Conservation (phyloP, 345 rosid genomes). For the Psidium friedrichsthalianum region DNA sequence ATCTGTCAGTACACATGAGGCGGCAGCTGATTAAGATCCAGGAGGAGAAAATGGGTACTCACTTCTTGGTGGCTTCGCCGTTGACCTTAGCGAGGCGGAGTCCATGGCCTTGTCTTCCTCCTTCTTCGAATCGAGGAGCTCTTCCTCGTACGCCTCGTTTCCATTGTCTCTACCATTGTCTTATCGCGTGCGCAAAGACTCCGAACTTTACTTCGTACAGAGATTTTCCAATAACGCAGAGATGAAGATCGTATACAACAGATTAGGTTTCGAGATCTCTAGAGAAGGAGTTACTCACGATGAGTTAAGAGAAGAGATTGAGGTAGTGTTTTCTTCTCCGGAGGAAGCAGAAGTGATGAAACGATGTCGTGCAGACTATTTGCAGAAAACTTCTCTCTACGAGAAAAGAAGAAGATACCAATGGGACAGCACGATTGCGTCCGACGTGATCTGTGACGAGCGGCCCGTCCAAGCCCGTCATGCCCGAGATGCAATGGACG, state of each 20-base stretch:
- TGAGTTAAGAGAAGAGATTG: background rate
- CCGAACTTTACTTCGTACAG: background rate
- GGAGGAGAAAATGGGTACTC: constrained; percentile 1
- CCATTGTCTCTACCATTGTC: constrained; percentile 82
- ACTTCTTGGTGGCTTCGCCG: constrained; percentile 89
- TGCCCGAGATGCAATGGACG: no score
- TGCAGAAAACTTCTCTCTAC: background rate
- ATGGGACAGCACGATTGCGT: no score
- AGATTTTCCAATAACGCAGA: background rate
- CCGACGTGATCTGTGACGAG: no score
- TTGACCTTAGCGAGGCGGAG: constrained; percentile 54
- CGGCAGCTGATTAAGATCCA: no score
- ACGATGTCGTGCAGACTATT: background rate
- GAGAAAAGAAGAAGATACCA: no score
- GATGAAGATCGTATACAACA: no score
- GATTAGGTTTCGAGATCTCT: background rate
- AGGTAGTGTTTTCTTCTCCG: background rate
- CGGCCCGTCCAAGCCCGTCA: no score
- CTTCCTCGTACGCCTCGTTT: constrained; percentile 99
- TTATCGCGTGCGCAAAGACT: background rate
- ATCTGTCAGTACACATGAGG: background rate
- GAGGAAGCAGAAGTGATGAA: background rate
- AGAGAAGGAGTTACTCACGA: background rate
- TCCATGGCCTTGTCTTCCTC: constrained; percentile 87
- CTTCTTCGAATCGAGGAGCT: constrained; percentile 96